Percentiles rank a stretch among this genome's conserved stretches.
Evolutionary conservation across 2,329 filamentous ascomycete genomes (phyloP).

Genomic region (Exophiala calicioides): DNA sequence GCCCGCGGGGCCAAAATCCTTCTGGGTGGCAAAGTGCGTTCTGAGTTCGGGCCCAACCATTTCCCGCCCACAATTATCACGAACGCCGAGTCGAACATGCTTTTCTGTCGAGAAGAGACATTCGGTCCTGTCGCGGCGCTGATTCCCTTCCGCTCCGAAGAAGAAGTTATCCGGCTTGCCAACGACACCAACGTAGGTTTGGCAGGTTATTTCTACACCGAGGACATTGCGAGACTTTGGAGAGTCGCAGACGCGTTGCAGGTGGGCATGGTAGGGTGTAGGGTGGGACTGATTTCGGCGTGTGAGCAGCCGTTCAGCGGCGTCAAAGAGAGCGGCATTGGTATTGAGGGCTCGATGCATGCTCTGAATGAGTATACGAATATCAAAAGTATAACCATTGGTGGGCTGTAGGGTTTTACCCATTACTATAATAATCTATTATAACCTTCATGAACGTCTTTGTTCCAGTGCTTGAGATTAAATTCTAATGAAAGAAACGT

Average conservation of each 20-base stretch:
- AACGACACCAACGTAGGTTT: slow-evolving; percentile 37
- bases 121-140: slow-evolving; percentile 76
- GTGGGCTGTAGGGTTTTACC: too few relatives aligned
- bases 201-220: slow-evolving; percentile 49
- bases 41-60: slow-evolving; percentile 85
- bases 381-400: slow-evolving; percentile 71
- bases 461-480: too few relatives aligned
- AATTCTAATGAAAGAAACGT: too few relatives aligned
- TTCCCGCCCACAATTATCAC: slow-evolving; percentile 78
- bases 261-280: slow-evolving; percentile 77
- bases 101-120: slow-evolving; percentile 90
- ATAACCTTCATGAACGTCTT: too few relatives aligned
- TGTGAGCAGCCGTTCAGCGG: slow-evolving; percentile 29
- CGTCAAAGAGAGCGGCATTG: slow-evolving; percentile 36
- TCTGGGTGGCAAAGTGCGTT: too few relatives aligned
- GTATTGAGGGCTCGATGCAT: slow-evolving; percentile 4
- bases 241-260: slow-evolving; percentile 70
- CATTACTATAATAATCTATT: too few relatives aligned
- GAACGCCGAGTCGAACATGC: slow-evolving; percentile 73
- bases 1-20: slow-evolving; percentile 75
- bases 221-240: slow-evolving; percentile 53
- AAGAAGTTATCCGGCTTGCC: slow-evolving; percentile 36
- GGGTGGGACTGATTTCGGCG: slow-evolving; percentile 40
- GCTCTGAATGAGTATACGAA: slow-evolving; percentile 71
- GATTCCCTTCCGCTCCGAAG: slow-evolving; percentile 59